Evolutionary conservation across 2,329 filamentous ascomycete genomes (phyloP).

Genomic region (Sporothrix inflata): DNA sequence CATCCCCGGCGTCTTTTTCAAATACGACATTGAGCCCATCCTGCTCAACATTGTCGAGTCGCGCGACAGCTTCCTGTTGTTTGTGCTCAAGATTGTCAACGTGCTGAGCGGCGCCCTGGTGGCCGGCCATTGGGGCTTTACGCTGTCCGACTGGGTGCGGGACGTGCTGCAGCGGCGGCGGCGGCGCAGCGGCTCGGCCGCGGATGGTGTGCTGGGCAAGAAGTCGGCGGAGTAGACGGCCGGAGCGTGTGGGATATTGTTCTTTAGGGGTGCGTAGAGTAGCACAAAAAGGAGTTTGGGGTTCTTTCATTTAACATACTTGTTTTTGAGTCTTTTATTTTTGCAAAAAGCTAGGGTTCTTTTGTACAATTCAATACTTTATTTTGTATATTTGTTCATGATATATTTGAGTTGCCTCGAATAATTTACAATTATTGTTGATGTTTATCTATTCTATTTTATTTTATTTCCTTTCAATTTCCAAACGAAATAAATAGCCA

Average conservation of each 20-base stretch:
- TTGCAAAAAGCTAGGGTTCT: neutral
- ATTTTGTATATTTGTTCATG: neutral
- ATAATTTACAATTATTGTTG: no score
- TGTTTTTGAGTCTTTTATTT: neutral
- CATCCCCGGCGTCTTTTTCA: constrained; percentile 93
- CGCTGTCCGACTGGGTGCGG: constrained; percentile 74
- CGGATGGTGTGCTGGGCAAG: constrained; percentile 53
- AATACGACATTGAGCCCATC: constrained; percentile 98
- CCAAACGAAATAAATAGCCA: no score
- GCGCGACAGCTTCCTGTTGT: constrained; percentile 71
- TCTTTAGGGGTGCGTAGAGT: neutral
- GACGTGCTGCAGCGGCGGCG: constrained; percentile 58
- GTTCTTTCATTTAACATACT: neutral
- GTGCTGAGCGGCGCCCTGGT: constrained; percentile 89
- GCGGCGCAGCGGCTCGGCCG: constrained; percentile 45
- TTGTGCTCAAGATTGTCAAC: constrained; percentile 85
- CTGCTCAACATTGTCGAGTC: constrained; percentile 82
- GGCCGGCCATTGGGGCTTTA: constrained; percentile 90
- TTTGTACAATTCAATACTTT: neutral
- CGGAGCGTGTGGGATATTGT: neutral
- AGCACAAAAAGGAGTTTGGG: constrained; percentile 5
- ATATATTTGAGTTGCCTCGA: no score
- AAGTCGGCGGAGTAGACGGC: constrained; percentile 43
- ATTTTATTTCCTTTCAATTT: no score
- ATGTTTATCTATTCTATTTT: neutral